Conservation (phyloP, 2,329 filamentous ascomycete species). For the Lecanoromycetidae sp. region DNA sequence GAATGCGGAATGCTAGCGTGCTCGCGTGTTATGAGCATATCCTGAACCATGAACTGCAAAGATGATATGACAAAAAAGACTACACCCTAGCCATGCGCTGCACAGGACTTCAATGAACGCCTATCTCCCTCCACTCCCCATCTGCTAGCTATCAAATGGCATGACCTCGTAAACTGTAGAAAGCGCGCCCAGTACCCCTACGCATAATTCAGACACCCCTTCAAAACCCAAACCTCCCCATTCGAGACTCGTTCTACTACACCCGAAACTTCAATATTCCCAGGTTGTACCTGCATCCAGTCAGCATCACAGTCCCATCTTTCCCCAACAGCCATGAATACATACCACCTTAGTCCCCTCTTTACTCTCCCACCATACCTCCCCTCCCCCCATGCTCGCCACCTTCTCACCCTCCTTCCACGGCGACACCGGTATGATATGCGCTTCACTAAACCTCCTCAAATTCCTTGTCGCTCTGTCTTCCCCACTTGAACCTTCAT, state of each 20-base stretch:
- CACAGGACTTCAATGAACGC: no score
- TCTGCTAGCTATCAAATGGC: neutral
- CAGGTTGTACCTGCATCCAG: constrained; percentile 57
- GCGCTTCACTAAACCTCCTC: constrained; percentile 69
- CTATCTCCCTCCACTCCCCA: no score
- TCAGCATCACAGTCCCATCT: no score
- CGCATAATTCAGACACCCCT: constrained; percentile 46
- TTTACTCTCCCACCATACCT: constrained; percentile 71
- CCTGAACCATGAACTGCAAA: no score
- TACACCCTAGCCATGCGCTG: no score
- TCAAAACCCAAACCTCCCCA: constrained; percentile 75
- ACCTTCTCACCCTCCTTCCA: constrained; percentile 60
- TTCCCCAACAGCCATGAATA: constrained; percentile 20
- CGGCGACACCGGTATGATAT: constrained; percentile 62
- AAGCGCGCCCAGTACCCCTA: constrained; percentile 10
- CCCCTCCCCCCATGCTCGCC: constrained; percentile 54
- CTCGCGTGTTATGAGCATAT: no score
- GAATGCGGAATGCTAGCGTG: no score
- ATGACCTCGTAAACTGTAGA: neutral
- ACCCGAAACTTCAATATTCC: constrained; percentile 61
- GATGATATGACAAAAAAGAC: no score
- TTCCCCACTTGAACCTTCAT: constrained; percentile 61
- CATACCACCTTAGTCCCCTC: constrained; percentile 56
- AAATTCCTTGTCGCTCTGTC: constrained; percentile 68
- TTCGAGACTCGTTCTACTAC: constrained; percentile 69